Base-by-base conservation (phyloP, 2,329 filamentous ascomycete genomes). In the Fragosphaeria purpurea region DNA sequence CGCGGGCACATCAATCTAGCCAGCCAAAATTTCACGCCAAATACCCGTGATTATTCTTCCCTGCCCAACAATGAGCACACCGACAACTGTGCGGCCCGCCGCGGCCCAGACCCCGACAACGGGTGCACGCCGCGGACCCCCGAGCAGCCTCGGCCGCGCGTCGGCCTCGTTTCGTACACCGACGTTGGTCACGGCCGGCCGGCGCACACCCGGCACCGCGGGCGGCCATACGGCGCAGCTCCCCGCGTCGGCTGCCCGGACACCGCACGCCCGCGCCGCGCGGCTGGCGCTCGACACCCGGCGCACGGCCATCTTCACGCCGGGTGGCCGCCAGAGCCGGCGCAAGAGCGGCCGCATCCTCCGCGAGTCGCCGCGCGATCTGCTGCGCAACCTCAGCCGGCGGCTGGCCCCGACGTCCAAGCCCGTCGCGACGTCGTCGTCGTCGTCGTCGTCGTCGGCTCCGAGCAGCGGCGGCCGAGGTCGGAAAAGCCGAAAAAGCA, bases 181-280 rank as follows among this genome's bases (percentile, higher is more conserved):
- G 5, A 56, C 53, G 3, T 48, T 50, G 2, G 48, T 41, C 10
- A 39, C 41, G 33, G 44, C 47, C 46, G 58, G 57, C 11, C 57
- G 59, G 11, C 55, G 59, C 42, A 58, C 58, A 7, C 58, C 58
- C 5, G 57, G 66, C 47, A 70, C 68, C 58, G 67, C 35, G 60
- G 67, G 11, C 65, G 71, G 70, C 9, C 68, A 70, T 2, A 22
- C 22, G 22, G 22, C 22, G 22, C 22, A 22, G 22, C 22, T 22
- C 41, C 71, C 72, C 8, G 70, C 68, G 37, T 77, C 75, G 2
- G 74, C 66, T 2, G 63, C 72, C 4, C 61, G 62, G 7, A 83
- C 80, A 13, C 80, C 80, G 0, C 80, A 84, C 60, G 79, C 75
- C 44, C 75, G 75, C 57, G 80, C 79, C 9, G 80, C 80, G 42